Conservation (phyloP, 192 early-diverging fungal genomes). For the Coemansia sp. region DNA sequence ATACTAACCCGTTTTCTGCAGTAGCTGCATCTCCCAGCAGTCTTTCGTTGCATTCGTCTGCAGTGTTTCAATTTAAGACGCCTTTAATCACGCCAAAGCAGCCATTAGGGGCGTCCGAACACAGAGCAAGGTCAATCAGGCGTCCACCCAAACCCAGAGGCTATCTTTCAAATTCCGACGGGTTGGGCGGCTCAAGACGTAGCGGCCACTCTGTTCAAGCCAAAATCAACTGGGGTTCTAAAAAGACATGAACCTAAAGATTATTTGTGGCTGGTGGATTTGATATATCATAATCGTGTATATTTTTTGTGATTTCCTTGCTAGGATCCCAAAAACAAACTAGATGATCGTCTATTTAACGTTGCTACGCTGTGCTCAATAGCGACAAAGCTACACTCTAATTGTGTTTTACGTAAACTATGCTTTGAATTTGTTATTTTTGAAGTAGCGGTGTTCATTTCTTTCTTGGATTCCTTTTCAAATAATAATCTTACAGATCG, state of each 20-base stretch:
- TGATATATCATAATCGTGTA: too few relatives aligned
- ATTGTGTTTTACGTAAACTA: too few relatives aligned
- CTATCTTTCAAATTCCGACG: slow-evolving; percentile 12
- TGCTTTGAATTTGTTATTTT: too few relatives aligned
- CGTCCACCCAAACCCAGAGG: not conserved
- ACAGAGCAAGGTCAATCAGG: not conserved
- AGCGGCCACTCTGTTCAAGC: slow-evolving; percentile 21
- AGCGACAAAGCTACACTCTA: too few relatives aligned
- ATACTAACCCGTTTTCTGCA: not conserved
- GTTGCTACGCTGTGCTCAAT: too few relatives aligned
- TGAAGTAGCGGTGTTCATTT: too few relatives aligned
- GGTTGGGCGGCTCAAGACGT: slow-evolving; percentile 25
- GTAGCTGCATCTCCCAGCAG: not conserved
- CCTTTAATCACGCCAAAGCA: not conserved
- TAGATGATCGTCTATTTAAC: too few relatives aligned
- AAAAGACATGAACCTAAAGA: slow-evolving; percentile 10
- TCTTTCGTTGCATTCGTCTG: not conserved
- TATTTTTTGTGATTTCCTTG: too few relatives aligned
- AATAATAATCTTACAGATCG: too few relatives aligned
- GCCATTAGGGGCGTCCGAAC: not conserved
- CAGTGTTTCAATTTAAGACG: not conserved
- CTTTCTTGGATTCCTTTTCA: too few relatives aligned
- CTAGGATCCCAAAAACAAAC: too few relatives aligned
- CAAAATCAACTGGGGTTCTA: slow-evolving; percentile 41
- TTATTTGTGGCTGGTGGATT: too few relatives aligned